Percentiles rank a stretch among this genome's conserved stretches.
These are phyloP conservation scores for Strigomonas culicis DNA, from an alignment of 208 protist species.

Conservation along the genomic window DNA sequence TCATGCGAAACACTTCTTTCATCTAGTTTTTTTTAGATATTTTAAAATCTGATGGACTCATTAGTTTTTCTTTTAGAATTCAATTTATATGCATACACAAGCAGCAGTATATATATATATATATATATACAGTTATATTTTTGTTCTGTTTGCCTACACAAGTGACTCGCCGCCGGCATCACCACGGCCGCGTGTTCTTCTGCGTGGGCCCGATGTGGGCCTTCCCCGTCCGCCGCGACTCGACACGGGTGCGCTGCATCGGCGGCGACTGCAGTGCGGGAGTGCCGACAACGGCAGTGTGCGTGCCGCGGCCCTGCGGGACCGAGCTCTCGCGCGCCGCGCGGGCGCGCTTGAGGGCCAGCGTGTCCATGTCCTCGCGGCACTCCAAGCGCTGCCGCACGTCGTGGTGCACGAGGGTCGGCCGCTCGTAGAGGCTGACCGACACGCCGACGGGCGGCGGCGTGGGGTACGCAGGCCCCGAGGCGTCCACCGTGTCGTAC, in stretches of 20 bases:
- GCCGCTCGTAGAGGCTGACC: constrained; percentile 23
- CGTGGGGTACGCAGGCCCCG: constrained; percentile 48
- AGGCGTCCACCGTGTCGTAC: constrained; percentile 39
- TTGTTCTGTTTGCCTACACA: constrained; percentile 2
- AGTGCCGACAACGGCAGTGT: constrained; percentile 43
- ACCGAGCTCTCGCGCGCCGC: constrained; percentile 21
- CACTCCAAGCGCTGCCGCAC: constrained; percentile 16
- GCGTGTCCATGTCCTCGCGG: constrained; percentile 34
- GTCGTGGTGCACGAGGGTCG: constrained; percentile 28
- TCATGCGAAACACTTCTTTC: constrained; percentile 5
- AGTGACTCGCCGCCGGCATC: neutral
- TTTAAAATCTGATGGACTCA: too few relatives aligned
- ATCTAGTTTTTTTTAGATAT: constrained; percentile 3
- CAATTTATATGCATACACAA: too few relatives aligned
- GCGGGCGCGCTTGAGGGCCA: constrained; percentile 47
- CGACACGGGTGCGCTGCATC: constrained; percentile 38
- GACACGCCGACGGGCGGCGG: constrained; percentile 61
- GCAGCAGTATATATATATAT: neutral
- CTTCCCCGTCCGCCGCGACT: constrained; percentile 55
- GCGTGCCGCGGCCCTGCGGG: constrained; percentile 30
- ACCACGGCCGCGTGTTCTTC: constrained; percentile 65
- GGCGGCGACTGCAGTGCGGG: constrained; percentile 14
- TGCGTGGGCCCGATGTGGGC: constrained; percentile 44
- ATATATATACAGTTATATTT: constrained; percentile 6
- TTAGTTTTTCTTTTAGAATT: too few relatives aligned